Conservation (phyloP, 148 eudicot species). For the Euryodendron excelsum region DNA sequence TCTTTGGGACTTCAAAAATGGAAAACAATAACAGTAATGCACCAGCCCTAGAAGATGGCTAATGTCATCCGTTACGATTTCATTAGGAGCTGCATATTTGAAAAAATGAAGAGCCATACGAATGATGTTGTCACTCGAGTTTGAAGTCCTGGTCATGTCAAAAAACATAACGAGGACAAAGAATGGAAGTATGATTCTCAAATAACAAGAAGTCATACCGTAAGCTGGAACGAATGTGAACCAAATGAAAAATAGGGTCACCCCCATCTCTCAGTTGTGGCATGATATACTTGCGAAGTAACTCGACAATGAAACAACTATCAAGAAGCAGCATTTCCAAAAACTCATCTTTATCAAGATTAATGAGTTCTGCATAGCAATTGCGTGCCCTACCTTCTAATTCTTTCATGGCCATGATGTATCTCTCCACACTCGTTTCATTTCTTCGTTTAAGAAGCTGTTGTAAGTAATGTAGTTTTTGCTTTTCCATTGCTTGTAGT, state of each 20-base stretch:
- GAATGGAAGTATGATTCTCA: conserved; percentile 15
- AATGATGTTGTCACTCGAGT: neutral
- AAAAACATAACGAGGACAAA: conserved; percentile 5
- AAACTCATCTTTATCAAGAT: neutral
- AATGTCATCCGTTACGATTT: neutral
- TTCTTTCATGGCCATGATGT: no score
- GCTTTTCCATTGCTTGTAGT: no score
- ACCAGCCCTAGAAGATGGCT: conserved; percentile 15
- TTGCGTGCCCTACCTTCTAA: no score
- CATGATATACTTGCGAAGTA: neutral
- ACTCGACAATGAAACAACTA: conserved; percentile 19
- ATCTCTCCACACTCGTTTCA: no score
- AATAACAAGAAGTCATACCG: conserved; percentile 5
- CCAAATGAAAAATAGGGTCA: neutral
- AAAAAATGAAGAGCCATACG: neutral
- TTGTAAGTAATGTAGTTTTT: no score
- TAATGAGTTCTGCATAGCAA: neutral
- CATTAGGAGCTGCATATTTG: neutral
- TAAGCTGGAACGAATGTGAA: neutral
- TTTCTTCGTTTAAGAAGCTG: no score
- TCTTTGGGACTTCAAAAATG: neutral
- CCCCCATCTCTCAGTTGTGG: neutral
- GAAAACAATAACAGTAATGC: neutral
- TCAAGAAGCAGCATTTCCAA: conserved; percentile 24
- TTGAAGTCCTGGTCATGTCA: neutral